Evolutionary conservation across 805 yeast species (phyloP).

Genomic region (Saccharomycopsis vini): DNA sequence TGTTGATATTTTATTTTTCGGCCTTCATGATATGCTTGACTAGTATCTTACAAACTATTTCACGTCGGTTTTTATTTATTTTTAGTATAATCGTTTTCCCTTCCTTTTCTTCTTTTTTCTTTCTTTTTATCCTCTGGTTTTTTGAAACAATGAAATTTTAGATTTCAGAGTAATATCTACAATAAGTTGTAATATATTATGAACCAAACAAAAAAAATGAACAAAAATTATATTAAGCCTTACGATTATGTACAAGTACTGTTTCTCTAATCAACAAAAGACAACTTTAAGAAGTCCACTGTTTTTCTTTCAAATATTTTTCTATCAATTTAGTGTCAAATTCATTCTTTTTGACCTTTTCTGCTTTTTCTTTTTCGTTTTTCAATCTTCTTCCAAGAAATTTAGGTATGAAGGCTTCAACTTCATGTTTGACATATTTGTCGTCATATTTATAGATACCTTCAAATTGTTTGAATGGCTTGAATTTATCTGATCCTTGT

Average conservation of each 20-base stretch:
- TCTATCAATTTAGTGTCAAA: slow-evolving; percentile 31
- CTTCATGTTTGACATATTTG: slow-evolving; percentile 35
- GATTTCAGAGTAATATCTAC: no score
- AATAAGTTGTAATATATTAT: no score
- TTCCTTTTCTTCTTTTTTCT: no score
- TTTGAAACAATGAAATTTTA: no score
- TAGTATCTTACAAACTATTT: not conserved
- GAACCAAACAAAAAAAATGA: no score
- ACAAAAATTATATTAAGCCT: no score
- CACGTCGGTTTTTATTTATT: not conserved
- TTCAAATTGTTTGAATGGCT: slow-evolving; percentile 64
- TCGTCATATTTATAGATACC: slow-evolving; percentile 44
- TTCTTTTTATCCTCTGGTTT: no score
- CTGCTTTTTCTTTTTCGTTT: slow-evolving; percentile 24
- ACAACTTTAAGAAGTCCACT: no score
- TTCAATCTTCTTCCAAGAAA: slow-evolving; percentile 36
- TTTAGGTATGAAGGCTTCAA: slow-evolving; percentile 57
- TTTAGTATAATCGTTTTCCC: no score
- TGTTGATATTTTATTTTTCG: no score
- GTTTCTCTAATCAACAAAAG: no score
- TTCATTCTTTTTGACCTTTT: slow-evolving; percentile 21
- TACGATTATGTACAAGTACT: no score
- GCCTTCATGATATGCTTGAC: not conserved
- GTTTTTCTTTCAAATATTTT: slow-evolving; percentile 29
- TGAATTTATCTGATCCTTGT: slow-evolving; percentile 57